Base-by-base conservation (phyloP, 108 stramenopile genomes). In the Fragilaria crotonensis region DNA sequence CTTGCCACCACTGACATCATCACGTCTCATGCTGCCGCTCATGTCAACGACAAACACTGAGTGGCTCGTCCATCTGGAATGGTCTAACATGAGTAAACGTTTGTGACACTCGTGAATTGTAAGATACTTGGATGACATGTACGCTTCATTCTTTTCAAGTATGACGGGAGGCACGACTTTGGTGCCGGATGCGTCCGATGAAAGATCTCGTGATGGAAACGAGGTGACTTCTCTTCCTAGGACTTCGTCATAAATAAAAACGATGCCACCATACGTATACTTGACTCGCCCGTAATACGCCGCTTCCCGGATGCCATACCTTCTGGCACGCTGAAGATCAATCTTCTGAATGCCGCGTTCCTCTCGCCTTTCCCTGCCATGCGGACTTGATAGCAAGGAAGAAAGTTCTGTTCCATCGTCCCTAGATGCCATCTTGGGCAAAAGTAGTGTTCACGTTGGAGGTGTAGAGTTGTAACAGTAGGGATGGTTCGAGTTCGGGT, bases 11-110 rank as follows among this genome's bases (percentile, higher is more conserved):
- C 63, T 62, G 0, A 81, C 73, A 54, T 81, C 76, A 54, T 72
- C 66, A 4, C 33, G 21, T 45, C 69, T 46, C 77, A 82, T 82
- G 27, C 63, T 66, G 7, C 74, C 80, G 30, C 46, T 49, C 64
- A 72, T 78, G 56, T 82, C 80, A 31, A 82, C 73, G 21, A 82
- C 67, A 25, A 78, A 29, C 0, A 82, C 77, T 0, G 74, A 64
- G 56, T 82, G 73, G 32, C 65, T 67, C 17, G 56, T 75, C 73
- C 73, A 80, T 1, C 25, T 14, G n/a, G 14, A 26, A 20, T 45
- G 47, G 7, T 58, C 41, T 0, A 9, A 17, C 33, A 21, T 26
- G 32, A 55, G 5, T 11, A 1, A 1, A 14, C 33, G 20, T 25
- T 23, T 18, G 28, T 11, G 44, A 11, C 9, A 0, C 17, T 61